A percentile compares a stretch with the other conserved stretches of the same genome.
These are phyloP conservation scores for Aspergillus costaricaensis DNA, from an alignment of 2,329 filamentous ascomycete species.

Conservation along the genomic window DNA sequence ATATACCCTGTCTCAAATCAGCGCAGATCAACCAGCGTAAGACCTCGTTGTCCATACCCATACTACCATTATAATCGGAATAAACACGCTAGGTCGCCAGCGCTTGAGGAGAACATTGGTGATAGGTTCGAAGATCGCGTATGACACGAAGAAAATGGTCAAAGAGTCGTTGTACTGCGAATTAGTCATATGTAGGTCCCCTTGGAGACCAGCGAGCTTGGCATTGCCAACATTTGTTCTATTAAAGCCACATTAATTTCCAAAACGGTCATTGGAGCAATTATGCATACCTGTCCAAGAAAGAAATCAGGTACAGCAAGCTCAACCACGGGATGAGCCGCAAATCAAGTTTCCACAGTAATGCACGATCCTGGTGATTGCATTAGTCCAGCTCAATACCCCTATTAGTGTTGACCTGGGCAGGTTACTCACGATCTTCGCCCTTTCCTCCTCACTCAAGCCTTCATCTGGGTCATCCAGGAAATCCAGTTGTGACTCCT, in stretches of 20 bases:
- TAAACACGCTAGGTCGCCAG: slow-evolving; percentile 73
- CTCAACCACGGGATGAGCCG: slow-evolving; percentile 51
- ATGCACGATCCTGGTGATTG: slow-evolving; percentile 43
- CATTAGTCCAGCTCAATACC: not conserved
- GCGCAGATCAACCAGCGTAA: not conserved
- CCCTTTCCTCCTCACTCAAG: slow-evolving; percentile 63
- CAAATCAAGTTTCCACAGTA: slow-evolving; percentile 49
- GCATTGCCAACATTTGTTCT: slow-evolving; percentile 76
- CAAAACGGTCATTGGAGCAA: not conserved
- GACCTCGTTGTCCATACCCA: slow-evolving; percentile 33
- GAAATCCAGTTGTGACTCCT: slow-evolving; percentile 17
- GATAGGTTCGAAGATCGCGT: slow-evolving; percentile 71
- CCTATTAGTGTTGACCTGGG: not conserved
- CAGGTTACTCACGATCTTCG: slow-evolving; percentile 56
- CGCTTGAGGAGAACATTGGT: slow-evolving; percentile 81
- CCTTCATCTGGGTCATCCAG: slow-evolving; percentile 63
- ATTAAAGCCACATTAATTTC: not conserved
- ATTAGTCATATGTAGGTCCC: slow-evolving; percentile 64
- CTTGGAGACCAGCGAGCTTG: slow-evolving; percentile 58
- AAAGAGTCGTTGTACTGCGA: slow-evolving; percentile 72
- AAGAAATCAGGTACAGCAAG: slow-evolving; percentile 48
- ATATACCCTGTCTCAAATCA: slow-evolving; percentile 39
- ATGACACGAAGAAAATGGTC: slow-evolving; percentile 85
- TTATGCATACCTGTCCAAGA: slow-evolving; percentile 38
- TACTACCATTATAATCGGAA: slow-evolving; percentile 76